Percentiles rank a stretch among this genome's conserved stretches.
phyloP scores from a whole-genome alignment of 768 basidiomycete genomes.

The Leccinellum rugosiceps region DNA sequence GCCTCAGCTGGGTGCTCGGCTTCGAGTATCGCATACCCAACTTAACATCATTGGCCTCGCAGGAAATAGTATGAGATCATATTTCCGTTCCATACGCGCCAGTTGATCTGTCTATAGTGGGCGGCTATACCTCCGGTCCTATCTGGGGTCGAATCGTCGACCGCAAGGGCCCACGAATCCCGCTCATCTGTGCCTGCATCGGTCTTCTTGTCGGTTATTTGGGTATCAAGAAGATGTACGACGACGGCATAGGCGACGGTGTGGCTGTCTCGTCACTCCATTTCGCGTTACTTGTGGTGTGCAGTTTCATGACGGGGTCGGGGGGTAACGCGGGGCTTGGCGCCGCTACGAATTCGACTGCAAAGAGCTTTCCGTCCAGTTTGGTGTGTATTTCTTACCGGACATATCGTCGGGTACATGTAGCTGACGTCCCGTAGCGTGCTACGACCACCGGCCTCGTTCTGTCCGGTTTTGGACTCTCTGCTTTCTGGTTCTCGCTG shows the following conservation, averaged over 20 bases:
- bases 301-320: constrained; percentile 68
- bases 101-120: constrained; percentile 42
- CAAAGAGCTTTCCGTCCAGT: constrained; percentile 75
- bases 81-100: background rate
- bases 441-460: constrained; percentile 77
- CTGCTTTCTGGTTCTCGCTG: constrained; percentile 85
- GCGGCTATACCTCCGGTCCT: constrained; percentile 74
- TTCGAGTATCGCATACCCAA: constrained; percentile 75
- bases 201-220: constrained; percentile 69
- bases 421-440: constrained; percentile 41
- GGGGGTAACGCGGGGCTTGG: constrained; percentile 73
- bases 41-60: constrained; percentile 80
- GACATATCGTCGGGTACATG: background rate
- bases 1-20: constrained; percentile 77
- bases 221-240: constrained; percentile 68
- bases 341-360: constrained; percentile 75
- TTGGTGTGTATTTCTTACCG: constrained; percentile 39
- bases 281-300: constrained; percentile 54
- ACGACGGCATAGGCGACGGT: constrained; percentile 44
- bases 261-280: constrained; percentile 39
- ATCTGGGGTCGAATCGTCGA: constrained; percentile 81
- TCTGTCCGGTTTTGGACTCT: constrained; percentile 85
- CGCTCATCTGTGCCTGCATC: constrained; percentile 56
- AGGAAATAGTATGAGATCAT: constrained; percentile 55
- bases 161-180: constrained; percentile 63